Conservation (phyloP, 1,284 basidiomycete species). For the Ustilago hordei region DNA sequence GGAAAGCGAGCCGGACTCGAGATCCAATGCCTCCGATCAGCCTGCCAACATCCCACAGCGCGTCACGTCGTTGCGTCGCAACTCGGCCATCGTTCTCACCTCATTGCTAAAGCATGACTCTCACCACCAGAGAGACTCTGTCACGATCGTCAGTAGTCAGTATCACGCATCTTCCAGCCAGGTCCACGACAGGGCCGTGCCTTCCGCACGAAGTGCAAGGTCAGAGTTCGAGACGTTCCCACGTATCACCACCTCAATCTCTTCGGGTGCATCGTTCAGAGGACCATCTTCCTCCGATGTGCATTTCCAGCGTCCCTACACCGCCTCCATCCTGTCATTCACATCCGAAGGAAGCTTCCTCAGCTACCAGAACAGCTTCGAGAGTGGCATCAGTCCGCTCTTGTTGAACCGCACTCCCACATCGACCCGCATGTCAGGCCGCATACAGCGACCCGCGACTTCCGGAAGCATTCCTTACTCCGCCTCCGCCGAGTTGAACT, state of each 20-base stretch:
- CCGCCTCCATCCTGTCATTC: conserved; percentile 42
- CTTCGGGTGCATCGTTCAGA: conserved; percentile 13
- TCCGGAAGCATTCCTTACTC: conserved; percentile 20
- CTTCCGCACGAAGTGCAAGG: conserved; percentile 5
- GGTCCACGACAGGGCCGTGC: conserved; percentile 1
- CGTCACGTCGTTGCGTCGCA: conserved; percentile 29
- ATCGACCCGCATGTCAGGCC: conserved; percentile 6
- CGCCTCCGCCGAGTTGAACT: background rate
- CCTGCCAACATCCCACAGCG: conserved; percentile 29
- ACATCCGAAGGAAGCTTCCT: conserved; percentile 32
- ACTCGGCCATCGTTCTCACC: conserved; percentile 18
- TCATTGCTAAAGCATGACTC: conserved; percentile 13
- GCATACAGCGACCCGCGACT: conserved; percentile 14
- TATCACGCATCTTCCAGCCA: conserved; percentile 9
- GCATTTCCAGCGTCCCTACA: conserved; percentile 31
- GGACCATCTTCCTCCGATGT: conserved; percentile 16
- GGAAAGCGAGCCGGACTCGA: background rate
- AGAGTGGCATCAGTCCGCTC: conserved; percentile 44
- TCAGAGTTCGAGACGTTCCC: conserved; percentile 14
- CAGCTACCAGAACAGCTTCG: conserved; percentile 45
- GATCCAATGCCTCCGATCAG: background rate
- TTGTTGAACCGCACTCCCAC: conserved; percentile 15
- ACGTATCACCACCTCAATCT: conserved; percentile 14
- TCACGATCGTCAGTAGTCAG: conserved; percentile 14
- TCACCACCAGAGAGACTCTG: background rate